Base-by-base conservation (phyloP, 495 filamentous ascomycete species). In the Penicillium argentinense region DNA sequence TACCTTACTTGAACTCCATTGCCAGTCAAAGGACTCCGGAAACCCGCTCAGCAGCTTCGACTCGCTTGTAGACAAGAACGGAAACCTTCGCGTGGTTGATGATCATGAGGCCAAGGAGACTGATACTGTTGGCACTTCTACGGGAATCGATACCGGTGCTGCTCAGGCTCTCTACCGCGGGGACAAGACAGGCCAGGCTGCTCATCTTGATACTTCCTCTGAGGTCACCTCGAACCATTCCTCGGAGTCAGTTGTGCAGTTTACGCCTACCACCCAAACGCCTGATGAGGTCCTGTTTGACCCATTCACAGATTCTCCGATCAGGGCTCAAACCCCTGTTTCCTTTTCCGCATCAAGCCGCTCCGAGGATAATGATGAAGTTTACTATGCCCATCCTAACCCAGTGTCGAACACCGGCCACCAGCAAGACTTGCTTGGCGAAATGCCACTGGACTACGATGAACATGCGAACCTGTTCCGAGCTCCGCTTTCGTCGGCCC, bases 81-180 rank as follows among this genome's bases (percentile, higher is more conserved):
- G 80, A 5, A 67, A 59, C 32, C 62, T 84, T 36, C 64, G 64
- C 22, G 27, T 28, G 23, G 27, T 34, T 17, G 30, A 42, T 21
- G 49, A 40, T 36, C 13, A 50, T 6, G 49, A 47, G 11, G 32
- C 4, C 14, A 55, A 54, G 3, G 16, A 29, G 12, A 23, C 9
- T 16, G 49, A 42, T 7, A 16, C 51, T 2, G 45, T 60, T 25
- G 71, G 67, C 9, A 68, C 52, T n/a, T 75, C 76, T 1, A 77
- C 76, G 8, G 78, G 69, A 2, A 58, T 74, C 23, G 72, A 73
- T 33, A 50, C 45, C 55, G 72, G 34, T 23, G 70, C 76, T 9
- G 53, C 56, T 6, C 62, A 82, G 84, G 63, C 82, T 76, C 18
- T 87, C 79, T 63, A 70, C 60, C 44, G 87, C 80, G 54, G 81